A percentile compares a stretch with the other conserved stretches of the same genome.
These are phyloP conservation scores for Luffa acutangula DNA, from an alignment of 306 rosid species.

Conservation along the genomic window DNA sequence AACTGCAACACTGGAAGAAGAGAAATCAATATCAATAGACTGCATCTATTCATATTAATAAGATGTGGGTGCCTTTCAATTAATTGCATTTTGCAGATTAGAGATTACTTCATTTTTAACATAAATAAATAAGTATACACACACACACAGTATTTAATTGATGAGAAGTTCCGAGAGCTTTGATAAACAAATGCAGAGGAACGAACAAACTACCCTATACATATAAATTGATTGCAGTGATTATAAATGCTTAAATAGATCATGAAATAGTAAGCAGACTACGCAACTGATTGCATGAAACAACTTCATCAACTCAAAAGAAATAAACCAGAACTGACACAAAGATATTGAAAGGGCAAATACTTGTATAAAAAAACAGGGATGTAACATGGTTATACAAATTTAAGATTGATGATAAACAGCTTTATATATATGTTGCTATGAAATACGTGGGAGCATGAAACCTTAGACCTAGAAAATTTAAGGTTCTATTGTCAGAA, in stretches of 20 bases:
- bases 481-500: too few relatives aligned
- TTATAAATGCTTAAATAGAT: neutral
- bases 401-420: neutral
- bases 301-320: neutral
- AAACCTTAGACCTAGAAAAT: too few relatives aligned
- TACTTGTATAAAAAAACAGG: neutral
- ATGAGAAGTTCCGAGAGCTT: neutral
- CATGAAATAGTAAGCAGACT: neutral
- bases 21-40: slow-evolving; percentile 17
- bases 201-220: neutral
- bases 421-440: neutral
- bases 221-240: neutral
- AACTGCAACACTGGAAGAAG: slow-evolving; percentile 49
- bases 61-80: neutral
- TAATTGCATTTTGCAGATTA: neutral
- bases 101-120: neutral
- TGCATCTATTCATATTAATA: neutral
- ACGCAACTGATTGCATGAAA: neutral
- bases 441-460: neutral
- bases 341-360: neutral
- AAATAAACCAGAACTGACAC: neutral
- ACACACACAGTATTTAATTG: neutral
- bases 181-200: neutral
- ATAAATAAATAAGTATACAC: neutral
- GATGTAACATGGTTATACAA: neutral